Percentiles rank a stretch among this genome's conserved stretches.
phyloP scores from a whole-genome alignment of 306 rosid genomes.

The Corylus americana region DNA sequence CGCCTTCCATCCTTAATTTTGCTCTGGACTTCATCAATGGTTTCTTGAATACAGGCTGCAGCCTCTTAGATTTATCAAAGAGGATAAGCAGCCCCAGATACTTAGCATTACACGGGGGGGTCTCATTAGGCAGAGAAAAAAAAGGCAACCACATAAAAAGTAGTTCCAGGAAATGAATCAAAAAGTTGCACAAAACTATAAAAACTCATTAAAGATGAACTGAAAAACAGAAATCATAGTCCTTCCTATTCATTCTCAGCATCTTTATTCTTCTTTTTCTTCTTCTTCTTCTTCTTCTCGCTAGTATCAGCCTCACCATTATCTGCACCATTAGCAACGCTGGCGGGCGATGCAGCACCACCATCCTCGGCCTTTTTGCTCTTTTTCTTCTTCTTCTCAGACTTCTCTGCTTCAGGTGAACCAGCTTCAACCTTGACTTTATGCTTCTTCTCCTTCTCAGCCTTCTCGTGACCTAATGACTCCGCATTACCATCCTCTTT shows the following conservation, averaged over 20 bases:
- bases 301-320: conserved; percentile 45
- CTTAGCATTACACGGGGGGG: too few species aligned
- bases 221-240: conserved; percentile 5
- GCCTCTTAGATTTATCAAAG: too few species aligned
- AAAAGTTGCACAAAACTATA: conserved; percentile 11
- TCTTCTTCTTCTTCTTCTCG: conserved; percentile 64
- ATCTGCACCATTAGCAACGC: conserved; percentile 29
- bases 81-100: too few species aligned
- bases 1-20: too few species aligned
- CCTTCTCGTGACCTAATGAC: conserved; percentile 42
- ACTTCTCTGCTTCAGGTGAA: conserved; percentile 49
- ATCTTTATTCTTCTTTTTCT: conserved; percentile 51
- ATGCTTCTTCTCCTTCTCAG: conserved; percentile 33
- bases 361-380: conserved; percentile 49
- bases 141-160: neutral
- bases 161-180: conserved; percentile 10
- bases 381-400: conserved; percentile 66
- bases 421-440: conserved; percentile 42
- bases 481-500: conserved; percentile 32
- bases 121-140: neutral
- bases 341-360: conserved; percentile 5
- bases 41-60: too few species aligned
- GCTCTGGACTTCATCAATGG: too few species aligned
- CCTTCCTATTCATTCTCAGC: conserved; percentile 46
- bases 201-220: conserved; percentile 22